Conservation (phyloP, 805 yeast genomes). For the Yamadazyma sp. region DNA sequence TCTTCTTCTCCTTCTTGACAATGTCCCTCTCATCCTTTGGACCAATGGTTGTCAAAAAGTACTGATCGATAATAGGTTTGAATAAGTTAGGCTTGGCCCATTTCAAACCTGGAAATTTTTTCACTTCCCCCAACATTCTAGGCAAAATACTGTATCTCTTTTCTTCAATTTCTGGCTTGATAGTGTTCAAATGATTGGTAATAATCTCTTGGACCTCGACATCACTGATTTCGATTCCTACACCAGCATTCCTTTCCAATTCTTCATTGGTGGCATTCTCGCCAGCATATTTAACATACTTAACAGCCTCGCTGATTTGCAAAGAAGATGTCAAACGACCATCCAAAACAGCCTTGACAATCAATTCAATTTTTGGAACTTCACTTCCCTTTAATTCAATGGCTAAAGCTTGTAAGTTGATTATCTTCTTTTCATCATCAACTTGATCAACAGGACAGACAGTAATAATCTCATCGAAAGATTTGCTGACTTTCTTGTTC, state of each 20-base stretch:
- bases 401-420: constrained; percentile 77
- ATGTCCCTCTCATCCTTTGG: constrained; percentile 96
- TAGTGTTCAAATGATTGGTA: constrained; percentile 54
- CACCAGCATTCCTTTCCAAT: constrained; percentile 68
- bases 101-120: constrained; percentile 70
- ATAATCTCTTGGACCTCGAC: constrained; percentile 64
- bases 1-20: constrained; percentile 71
- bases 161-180: constrained; percentile 59
- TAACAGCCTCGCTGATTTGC: constrained; percentile 79
- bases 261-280: constrained; percentile 46
- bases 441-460: constrained; percentile 22
- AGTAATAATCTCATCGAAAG: constrained; percentile 63
- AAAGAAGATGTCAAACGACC: constrained; percentile 64
- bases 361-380: constrained; percentile 46
- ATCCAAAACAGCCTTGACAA: constrained; percentile 61
- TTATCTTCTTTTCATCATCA: constrained; percentile 56
- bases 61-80: constrained; percentile 83
- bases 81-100: constrained; percentile 91
- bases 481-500: constrained; percentile 78
- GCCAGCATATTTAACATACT: constrained; percentile 55
- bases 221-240: constrained; percentile 70
- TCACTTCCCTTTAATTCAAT: constrained; percentile 63
- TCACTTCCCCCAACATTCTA: constrained; percentile 70
- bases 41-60: constrained; percentile 71
- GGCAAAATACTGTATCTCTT: constrained; percentile 83